Evolutionary conservation across 2,329 filamentous ascomycete species (phyloP).

Genomic region (Thelonectria olida): DNA sequence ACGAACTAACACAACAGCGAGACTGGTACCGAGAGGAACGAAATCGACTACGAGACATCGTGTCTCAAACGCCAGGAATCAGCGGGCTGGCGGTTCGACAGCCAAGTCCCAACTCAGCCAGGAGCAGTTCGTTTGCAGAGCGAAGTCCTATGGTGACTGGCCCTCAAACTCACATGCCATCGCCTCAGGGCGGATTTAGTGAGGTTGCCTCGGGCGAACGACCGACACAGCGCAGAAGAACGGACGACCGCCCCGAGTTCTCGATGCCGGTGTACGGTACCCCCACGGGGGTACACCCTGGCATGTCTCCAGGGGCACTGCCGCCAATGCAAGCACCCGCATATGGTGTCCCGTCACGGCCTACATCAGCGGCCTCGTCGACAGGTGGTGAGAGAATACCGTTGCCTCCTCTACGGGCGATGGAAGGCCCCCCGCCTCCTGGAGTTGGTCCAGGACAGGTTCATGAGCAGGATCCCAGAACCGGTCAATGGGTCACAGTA

Average conservation of each 20-base stretch:
- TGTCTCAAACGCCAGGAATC: constrained; percentile 67
- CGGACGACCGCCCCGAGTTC: constrained; percentile 57
- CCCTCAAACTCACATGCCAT: constrained; percentile 39
- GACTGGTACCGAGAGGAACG: constrained; percentile 80
- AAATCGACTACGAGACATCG: constrained; percentile 74
- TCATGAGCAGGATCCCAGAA: constrained; percentile 47
- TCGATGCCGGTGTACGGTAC: constrained; percentile 51
- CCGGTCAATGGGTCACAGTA: constrained; percentile 48
- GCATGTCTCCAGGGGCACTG: constrained; percentile 48
- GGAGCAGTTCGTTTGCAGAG: constrained; percentile 48
- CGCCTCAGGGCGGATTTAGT: constrained; percentile 48
- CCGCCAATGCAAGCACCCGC: constrained; percentile 52
- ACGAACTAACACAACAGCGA: constrained; percentile 67
- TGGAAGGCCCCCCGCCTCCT: constrained; percentile 49
- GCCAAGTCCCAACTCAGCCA: constrained; percentile 57
- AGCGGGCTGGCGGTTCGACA: constrained; percentile 62
- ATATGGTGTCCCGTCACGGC: constrained; percentile 50
- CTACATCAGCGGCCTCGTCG: constrained; percentile 49
- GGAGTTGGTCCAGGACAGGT: constrained; percentile 38
- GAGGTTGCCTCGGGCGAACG: constrained; percentile 57
- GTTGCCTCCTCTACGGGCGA: constrained; percentile 57
- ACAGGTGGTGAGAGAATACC: constrained; percentile 56
- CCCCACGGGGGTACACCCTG: constrained; percentile 36
- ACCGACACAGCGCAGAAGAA: constrained; percentile 56
- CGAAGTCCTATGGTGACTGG: constrained; percentile 47